phyloP scores from a whole-genome alignment of 1,139 yeast genomes.

The Magnusiomyces fungicola region DNA sequence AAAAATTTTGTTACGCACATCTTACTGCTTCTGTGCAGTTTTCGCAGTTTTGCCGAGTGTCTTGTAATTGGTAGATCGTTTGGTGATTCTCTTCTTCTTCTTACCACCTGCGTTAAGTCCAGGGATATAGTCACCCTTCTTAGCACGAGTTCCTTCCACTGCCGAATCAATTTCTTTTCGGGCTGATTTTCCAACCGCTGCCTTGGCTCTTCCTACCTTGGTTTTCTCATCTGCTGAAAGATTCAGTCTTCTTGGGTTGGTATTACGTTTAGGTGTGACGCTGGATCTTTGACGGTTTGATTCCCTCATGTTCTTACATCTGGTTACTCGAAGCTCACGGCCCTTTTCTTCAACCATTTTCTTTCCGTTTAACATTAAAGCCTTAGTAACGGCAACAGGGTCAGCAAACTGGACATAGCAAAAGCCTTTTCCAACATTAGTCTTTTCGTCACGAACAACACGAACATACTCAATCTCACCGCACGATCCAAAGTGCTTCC shows the following conservation, averaged over 20 bases:
- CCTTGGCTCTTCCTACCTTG: conserved; percentile 69
- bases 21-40: not conserved
- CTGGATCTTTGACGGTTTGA: conserved; percentile 19
- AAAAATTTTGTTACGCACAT: too few relatives aligned
- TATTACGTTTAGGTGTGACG: conserved; percentile 14
- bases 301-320: conserved; percentile 57
- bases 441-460: conserved; percentile 82
- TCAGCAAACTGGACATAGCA: conserved; percentile 92
- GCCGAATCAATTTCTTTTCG: conserved; percentile 53
- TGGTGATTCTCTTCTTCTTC: conserved; percentile 53
- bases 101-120: conserved; percentile 18
- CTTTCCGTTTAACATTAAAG: conserved; percentile 69
- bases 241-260: conserved; percentile 4
- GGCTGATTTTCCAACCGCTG: conserved; percentile 72
- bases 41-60: not conserved
- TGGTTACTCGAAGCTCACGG: conserved; percentile 68
- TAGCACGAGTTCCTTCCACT: conserved; percentile 80
- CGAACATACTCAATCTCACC: conserved; percentile 84
- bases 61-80: conserved; percentile 53
- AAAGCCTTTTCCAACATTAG: conserved; percentile 95
- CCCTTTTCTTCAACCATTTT: conserved; percentile 42
- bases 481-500: conserved; percentile 67
- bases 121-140: conserved; percentile 50
- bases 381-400: conserved; percentile 72
- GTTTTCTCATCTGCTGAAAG: conserved; percentile 49